Base-by-base conservation (phyloP, 352 stramenopile genomes). In the Globisporangium okanoganense region DNA sequence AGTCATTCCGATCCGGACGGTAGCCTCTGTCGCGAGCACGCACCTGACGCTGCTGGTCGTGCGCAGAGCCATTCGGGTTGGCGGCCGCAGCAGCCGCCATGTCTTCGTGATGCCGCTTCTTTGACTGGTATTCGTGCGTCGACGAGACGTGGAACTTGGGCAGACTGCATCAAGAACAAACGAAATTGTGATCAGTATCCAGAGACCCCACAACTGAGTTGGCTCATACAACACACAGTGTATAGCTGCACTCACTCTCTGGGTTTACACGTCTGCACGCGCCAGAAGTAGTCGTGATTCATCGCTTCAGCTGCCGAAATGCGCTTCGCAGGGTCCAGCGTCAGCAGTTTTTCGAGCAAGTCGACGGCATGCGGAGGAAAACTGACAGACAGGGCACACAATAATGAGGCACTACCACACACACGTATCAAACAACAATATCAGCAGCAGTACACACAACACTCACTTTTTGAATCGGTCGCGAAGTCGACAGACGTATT, bases 271-370 rank as follows among this genome's bases (percentile, higher is more conserved):
- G 86, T 93, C 58, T 87, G 80, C 1, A 92, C 85, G 29, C 85
- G 81, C 86, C 86, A 95, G 70, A 99, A 99, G 79, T 98, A 99
- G 48, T 96, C 82, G 78, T 99, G 97, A 47, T 98, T 86, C 73
- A 99, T 86, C 8, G 97, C 96, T 53, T 98, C 91, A 10, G 95
- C 80, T 5, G 95, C 95, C 13, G 96, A 97, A 51, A 99, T 96
- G 40, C 97, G 78, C 61, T 97, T 90, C 4, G 87, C 78, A 22
- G 97, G 96, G 72, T 99, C 95, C 48, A 98, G 93, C 45, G 96
- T 95, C 35, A 99, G 65, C 64, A 99, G 85, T 59, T 97, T 95
- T 58, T 90, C 82, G 18, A 99, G 68, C 61, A 99, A 75, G 70
- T 99, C 92, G 33, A 98, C 63, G 16, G 84, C 82, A 35, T 88